Evolutionary conservation across 2,329 filamentous ascomycete species (phyloP).

Genomic region (Ophiostoma quercus): DNA sequence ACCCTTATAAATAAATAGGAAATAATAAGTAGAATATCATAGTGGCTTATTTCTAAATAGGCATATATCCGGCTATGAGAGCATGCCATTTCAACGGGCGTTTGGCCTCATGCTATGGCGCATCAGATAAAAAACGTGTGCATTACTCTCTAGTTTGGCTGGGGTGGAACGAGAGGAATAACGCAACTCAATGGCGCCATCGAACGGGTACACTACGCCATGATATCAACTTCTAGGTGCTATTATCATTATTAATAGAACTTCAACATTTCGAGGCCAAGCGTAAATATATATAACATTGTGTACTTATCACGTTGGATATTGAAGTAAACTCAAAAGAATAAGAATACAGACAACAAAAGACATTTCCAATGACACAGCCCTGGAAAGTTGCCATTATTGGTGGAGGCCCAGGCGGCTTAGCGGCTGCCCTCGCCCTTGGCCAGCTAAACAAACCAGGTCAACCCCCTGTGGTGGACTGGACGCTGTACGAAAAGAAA

Average conservation of each 20-base stretch:
- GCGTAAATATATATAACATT: background rate
- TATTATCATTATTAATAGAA: background rate
- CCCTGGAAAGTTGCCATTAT: slow-evolving; percentile 22
- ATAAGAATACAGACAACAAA: background rate
- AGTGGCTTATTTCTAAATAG: background rate
- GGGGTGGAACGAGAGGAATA: slow-evolving; percentile 15
- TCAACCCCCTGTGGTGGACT: slow-evolving; percentile 33
- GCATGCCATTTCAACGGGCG: background rate
- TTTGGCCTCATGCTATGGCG: background rate
- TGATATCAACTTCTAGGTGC: background rate
- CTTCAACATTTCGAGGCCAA: background rate
- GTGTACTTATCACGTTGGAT: too few relatives aligned
- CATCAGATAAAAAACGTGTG: background rate
- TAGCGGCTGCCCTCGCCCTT: slow-evolving; percentile 21
- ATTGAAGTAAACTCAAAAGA: too few relatives aligned
- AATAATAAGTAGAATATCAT: too few relatives aligned
- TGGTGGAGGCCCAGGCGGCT: slow-evolving; percentile 23
- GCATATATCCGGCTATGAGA: background rate
- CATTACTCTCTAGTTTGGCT: background rate
- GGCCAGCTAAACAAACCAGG: slow-evolving; percentile 21
- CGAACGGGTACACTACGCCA: slow-evolving; percentile 16
- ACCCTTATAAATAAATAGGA: background rate
- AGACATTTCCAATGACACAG: slow-evolving; percentile 8
- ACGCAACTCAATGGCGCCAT: slow-evolving; percentile 22
- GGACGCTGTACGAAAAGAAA: slow-evolving; percentile 37